Base-by-base conservation (phyloP, 768 basidiomycete genomes). In the Cystobasidium ongulense region DNA sequence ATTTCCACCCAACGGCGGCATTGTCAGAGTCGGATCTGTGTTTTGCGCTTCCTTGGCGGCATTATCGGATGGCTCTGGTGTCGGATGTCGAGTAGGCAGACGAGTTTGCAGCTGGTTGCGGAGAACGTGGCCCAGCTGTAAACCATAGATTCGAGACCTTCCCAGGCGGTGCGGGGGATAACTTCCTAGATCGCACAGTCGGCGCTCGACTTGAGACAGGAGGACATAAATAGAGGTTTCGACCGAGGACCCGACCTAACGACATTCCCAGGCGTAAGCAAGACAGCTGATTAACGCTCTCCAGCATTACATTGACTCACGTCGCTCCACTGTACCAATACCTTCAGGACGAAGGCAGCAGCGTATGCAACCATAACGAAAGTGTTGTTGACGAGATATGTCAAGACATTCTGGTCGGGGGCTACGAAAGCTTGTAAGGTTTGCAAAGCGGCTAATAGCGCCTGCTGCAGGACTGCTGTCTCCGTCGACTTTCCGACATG, bases 311-410 rank as follows among this genome's bases (percentile, higher is more conserved):
- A 5, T 29, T 4, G 31, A 38, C 36, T 29, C n/a, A 39, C 43
- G 21, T 64, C 43, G 25, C 43, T 64, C 38, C 63, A 64, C 25
- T 64, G 63, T 4, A 46, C 63, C 15, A 39, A 21, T 10, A 64
- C 63, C 35, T 64, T 64, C 1, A 64, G 25, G 23, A 46, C 63
- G 38, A 64, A 46, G 11, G 38, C 36, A 2, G 38, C 63, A 29
- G 63, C 63, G 29, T 39, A 64, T 39, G 38, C 36, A 18, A 64
- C 27, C 36, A 64, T 64, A n/a, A 64, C 38, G 21, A 39, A 64
- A 7, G 63, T 64, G 36, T 64, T 64, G 63, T 64, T 64, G 27
- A 39, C 63, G 15, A 64, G 23, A 35, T 64, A 64, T 39, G 38
- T 64, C 21, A 64, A n/a, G n/a, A 39, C 36, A n/a, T 29, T 46